Evolutionary conservation across 306 rosid species (phyloP).

Genomic region (Senna tora): DNA sequence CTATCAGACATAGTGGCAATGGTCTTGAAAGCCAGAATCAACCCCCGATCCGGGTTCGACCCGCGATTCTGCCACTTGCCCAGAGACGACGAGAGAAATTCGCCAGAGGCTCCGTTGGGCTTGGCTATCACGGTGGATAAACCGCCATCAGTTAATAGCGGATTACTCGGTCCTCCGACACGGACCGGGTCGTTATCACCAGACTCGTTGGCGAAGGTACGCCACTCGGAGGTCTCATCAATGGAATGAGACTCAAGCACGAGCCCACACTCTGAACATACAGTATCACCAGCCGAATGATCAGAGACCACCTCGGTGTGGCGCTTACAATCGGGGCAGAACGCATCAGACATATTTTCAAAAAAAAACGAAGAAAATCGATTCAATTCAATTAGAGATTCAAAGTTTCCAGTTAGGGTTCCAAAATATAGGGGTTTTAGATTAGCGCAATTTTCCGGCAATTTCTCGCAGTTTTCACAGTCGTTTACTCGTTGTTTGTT

Average conservation of each 20-base stretch:
- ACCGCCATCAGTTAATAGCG: slow-evolving; percentile 82
- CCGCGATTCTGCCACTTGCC: slow-evolving; percentile 99
- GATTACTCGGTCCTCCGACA: slow-evolving; percentile 92
- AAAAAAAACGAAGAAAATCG: not conserved
- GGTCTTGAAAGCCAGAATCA: slow-evolving; percentile 83
- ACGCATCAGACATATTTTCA: slow-evolving; percentile 73
- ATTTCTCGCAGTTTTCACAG: not conserved
- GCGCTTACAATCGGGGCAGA: slow-evolving; percentile 87
- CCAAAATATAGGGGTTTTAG: not conserved
- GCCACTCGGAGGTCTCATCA: slow-evolving; percentile 95
- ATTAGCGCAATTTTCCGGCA: not conserved
- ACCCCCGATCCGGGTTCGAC: slow-evolving; percentile 83
- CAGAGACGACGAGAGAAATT: slow-evolving; percentile 80
- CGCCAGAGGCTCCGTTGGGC: slow-evolving; percentile 82
- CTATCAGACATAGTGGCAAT: slow-evolving; percentile 98
- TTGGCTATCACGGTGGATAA: slow-evolving; percentile 90
- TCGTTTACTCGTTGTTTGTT: no score
- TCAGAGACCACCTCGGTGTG: slow-evolving; percentile 92
- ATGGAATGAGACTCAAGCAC: slow-evolving; percentile 94
- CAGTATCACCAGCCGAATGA: slow-evolving; percentile 92
- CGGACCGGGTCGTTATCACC: slow-evolving; percentile 97
- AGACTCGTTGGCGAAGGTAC: slow-evolving; percentile 89
- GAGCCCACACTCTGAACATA: slow-evolving; percentile 93
- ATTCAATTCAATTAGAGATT: not conserved
- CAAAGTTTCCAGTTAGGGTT: not conserved